Evolutionary conservation across 2,329 filamentous ascomycete genomes (phyloP).

Genomic region (Akanthomyces lecanii): DNA sequence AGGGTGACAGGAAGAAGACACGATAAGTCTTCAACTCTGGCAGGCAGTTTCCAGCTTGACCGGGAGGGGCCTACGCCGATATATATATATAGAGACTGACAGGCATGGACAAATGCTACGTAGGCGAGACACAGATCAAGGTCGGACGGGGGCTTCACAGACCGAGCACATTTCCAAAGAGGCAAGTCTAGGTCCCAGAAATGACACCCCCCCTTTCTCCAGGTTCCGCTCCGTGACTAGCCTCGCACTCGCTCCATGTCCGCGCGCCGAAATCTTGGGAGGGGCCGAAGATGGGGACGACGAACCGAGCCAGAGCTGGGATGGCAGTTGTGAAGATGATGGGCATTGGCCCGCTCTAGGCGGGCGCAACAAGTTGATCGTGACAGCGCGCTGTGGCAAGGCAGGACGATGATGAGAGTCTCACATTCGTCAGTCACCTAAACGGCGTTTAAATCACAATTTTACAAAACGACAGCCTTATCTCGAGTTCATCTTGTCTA

Average conservation of each 20-base stretch:
- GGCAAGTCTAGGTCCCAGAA: not conserved
- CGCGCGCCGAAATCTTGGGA: not conserved
- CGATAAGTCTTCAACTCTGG: not conserved
- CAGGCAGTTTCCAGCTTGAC: not conserved
- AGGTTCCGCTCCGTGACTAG: constrained; percentile 1
- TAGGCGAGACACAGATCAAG: not conserved
- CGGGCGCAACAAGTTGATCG: not conserved
- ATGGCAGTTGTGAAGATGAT: not conserved
- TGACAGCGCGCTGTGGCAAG: too few species aligned
- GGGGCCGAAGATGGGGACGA: not conserved
- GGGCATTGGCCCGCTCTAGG: not conserved
- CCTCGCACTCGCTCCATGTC: not conserved
- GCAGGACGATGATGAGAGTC: too few species aligned
- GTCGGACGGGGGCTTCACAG: not conserved
- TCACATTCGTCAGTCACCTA: too few species aligned
- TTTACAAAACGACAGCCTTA: too few species aligned
- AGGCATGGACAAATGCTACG: not conserved
- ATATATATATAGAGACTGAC: not conserved
- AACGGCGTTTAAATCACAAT: too few species aligned
- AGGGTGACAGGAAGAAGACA: not conserved
- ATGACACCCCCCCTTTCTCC: not conserved
- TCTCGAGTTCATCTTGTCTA: too few species aligned
- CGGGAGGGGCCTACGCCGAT: not conserved
- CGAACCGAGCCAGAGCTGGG: not conserved
- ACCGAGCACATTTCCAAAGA: not conserved